phyloP scores from a whole-genome alignment of 2,329 filamentous ascomycete genomes.

The Talaromyces marneffei region DNA sequence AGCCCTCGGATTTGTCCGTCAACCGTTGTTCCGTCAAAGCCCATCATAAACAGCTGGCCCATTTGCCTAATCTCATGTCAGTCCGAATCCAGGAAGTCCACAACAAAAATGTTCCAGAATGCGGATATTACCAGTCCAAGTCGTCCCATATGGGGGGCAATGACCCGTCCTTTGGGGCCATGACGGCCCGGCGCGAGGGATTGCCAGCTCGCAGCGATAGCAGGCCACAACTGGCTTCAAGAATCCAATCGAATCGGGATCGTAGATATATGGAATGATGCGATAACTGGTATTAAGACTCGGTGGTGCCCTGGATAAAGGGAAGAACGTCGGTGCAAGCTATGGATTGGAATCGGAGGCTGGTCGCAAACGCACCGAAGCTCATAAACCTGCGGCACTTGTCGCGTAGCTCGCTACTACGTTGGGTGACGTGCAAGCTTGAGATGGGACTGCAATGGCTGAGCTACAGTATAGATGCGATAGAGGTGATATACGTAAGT shows the following conservation, averaged over 20 bases:
- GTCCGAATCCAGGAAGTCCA: not conserved
- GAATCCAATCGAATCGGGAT: not conserved
- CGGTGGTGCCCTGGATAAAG: not conserved
- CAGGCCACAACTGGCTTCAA: not conserved
- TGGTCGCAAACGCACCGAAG: constrained; percentile 8
- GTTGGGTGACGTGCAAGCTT: not conserved
- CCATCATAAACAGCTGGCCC: constrained; percentile 61
- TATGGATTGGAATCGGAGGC: not conserved
- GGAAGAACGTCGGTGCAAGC: not conserved
- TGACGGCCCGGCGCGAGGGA: constrained; percentile 30
- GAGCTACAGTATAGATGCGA: not conserved
- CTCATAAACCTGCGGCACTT: constrained; percentile 27
- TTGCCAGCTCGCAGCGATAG: constrained; percentile 22
- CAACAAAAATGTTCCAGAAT: constrained; percentile 41
- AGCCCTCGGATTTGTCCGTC: constrained; percentile 58
- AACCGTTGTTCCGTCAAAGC: constrained; percentile 60
- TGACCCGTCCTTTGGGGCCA: constrained; percentile 38
- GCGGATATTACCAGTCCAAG: constrained; percentile 33
- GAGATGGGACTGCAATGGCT: not conserved
- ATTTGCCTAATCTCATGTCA: constrained; percentile 55
- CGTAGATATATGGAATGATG: not conserved
- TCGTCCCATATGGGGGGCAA: constrained; percentile 38
- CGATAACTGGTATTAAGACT: not conserved
- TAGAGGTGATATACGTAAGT: not conserved
- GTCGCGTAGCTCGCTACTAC: not conserved